Conservation (phyloP, 257 asterid species). For the Plectranthus barbatus region DNA sequence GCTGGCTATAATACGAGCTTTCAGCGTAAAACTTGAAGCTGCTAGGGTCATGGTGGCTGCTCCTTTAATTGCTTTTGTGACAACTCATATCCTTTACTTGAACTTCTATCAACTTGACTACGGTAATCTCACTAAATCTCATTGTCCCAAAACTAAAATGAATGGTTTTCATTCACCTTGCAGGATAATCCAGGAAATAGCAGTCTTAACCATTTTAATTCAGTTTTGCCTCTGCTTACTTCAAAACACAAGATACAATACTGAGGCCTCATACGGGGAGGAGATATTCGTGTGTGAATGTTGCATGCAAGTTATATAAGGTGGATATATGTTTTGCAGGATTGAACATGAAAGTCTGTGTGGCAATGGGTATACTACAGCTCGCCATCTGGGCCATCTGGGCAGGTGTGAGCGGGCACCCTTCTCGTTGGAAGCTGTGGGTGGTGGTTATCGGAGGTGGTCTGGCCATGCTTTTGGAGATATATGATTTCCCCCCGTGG, state of each 20-base stretch:
- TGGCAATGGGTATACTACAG: slow-evolving; percentile 46
- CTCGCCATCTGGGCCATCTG: slow-evolving; percentile 62
- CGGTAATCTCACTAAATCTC: slow-evolving; percentile 31
- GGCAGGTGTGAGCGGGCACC: slow-evolving; percentile 63
- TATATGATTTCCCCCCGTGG: slow-evolving; percentile 76
- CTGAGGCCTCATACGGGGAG: too few species aligned
- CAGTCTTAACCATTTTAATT: background rate
- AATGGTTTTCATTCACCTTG: background rate
- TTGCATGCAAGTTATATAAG: too few species aligned
- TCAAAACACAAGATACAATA: too few species aligned
- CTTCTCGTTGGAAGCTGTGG: slow-evolving; percentile 67
- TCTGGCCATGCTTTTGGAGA: slow-evolving; percentile 54
- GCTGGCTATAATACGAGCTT: slow-evolving; percentile 57
- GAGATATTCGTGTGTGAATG: too few species aligned
- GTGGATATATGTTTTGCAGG: slow-evolving; percentile 55
- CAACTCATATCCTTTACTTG: slow-evolving; percentile 70
- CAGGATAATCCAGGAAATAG: too few species aligned
- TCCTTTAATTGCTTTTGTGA: slow-evolving; percentile 60
- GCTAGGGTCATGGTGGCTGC: slow-evolving; percentile 88
- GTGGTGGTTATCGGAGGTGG: slow-evolving; percentile 56
- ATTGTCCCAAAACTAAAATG: background rate
- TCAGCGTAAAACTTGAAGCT: slow-evolving; percentile 60
- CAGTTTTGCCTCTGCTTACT: background rate
- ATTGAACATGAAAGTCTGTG: slow-evolving; percentile 60
- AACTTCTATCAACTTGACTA: slow-evolving; percentile 57